Evolutionary conservation across 352 stramenopile genomes (phyloP), one percentile per base, ranked within the genome.

Genomic region (Plasmopara viticola): DNA sequence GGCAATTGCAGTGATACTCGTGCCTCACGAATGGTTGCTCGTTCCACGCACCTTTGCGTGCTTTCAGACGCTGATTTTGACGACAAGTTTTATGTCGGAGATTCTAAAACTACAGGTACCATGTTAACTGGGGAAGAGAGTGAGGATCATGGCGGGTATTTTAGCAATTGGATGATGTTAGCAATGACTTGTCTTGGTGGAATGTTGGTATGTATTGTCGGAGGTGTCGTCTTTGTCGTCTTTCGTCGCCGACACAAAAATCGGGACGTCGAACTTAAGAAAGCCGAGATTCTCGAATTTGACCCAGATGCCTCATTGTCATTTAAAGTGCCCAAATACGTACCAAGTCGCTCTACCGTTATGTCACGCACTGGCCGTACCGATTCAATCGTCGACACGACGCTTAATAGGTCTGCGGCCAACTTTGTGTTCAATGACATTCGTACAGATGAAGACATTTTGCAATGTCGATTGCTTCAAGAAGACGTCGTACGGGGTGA

Each of bases 401-500:
- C 46, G 33, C 52, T 66, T 25, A 56, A 49, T 14, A 28, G 64
- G 2, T 61, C 66, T 8, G 43, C 49, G 5, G 45, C 57, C 3
- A 53, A 50, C 14, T 71, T 70, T 40, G 52, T 79, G 13, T 40
- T 56, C 12, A 80, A 87, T 49, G 80, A 91, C 45, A 74, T 91
- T 10, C 74, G 80, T 9, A 86, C 68, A 14, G 75, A 90, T 44
- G 71, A 84, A 20, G 47, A 74, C 13, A 60, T 90, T 13, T 47
- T 84, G 17, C 63, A 71, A 29, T 79, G 66, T 33, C 61, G 80
- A 9, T 44, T 90, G 37, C 53, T 72, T 2, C 62, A 74, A 20
- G 60, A 71, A 38, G 74, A 86, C 43, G 66, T 90, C 12, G 51
- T 66, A 15, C 54, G 73, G n/a, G 53, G 58, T 4, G 47, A 70